These are phyloP conservation scores for Hypoxylon lienhwacheense DNA, from an alignment of 495 filamentous ascomycete genomes.

Conservation along the genomic window DNA sequence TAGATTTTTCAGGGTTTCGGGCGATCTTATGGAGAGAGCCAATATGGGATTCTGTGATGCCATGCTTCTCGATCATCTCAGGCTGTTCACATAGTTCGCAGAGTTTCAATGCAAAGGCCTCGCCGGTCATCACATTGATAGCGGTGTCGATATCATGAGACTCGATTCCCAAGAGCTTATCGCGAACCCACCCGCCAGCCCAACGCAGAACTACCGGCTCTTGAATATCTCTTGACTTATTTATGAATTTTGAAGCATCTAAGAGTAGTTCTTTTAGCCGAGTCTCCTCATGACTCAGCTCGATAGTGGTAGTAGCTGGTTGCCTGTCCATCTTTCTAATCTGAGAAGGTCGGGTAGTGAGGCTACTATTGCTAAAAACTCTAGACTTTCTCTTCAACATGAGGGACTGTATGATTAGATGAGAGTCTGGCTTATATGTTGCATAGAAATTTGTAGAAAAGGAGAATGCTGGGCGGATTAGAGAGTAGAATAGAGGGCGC, in stretches of 20 bases:
- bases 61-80: slow-evolving; percentile 46
- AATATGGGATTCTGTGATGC: slow-evolving; percentile 56
- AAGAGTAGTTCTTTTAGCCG: slow-evolving; percentile 71
- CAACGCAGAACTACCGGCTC: slow-evolving; percentile 73
- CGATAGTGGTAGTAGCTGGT: slow-evolving; percentile 47
- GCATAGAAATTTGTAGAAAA: neutral
- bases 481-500: too few relatives aligned
- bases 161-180: slow-evolving; percentile 80
- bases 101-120: slow-evolving; percentile 72
- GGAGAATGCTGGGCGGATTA: slow-evolving; percentile 4
- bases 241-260: slow-evolving; percentile 71
- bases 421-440: slow-evolving; percentile 1
- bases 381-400: slow-evolving; percentile 39
- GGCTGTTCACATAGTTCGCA: slow-evolving; percentile 54
- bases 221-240: slow-evolving; percentile 50
- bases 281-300: slow-evolving; percentile 66
- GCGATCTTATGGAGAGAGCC: slow-evolving; percentile 74
- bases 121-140: slow-evolving; percentile 93
- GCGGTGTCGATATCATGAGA: slow-evolving; percentile 95
- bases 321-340: slow-evolving; percentile 34
- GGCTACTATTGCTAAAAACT: slow-evolving; percentile 15
- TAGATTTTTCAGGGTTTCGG: slow-evolving; percentile 94
- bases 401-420: slow-evolving; percentile 1
- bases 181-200: slow-evolving; percentile 97
- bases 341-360: slow-evolving; percentile 13